Evolutionary conservation across 345 rosid species (phyloP).

Genomic region (Pistacia vera): DNA sequence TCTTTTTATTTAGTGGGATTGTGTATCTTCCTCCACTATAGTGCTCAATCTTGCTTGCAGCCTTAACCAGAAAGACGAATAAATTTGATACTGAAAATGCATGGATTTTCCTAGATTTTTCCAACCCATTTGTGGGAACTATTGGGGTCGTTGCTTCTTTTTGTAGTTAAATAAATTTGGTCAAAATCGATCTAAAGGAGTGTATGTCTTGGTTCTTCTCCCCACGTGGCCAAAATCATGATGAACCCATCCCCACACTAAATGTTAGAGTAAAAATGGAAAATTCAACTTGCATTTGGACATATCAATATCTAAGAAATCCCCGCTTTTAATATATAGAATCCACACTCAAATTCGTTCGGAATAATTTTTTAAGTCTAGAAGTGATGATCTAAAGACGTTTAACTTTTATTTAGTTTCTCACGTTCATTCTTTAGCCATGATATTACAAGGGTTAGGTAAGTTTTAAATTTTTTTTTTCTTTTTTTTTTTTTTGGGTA

Average conservation of each 20-base stretch:
- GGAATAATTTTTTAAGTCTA: too few relatives aligned
- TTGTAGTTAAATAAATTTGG: not conserved
- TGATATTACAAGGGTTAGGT: too few relatives aligned
- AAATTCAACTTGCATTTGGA: not conserved
- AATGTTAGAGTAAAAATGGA: not conserved
- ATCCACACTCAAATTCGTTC: too few relatives aligned
- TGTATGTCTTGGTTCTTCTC: not conserved
- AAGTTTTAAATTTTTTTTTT: too few relatives aligned
- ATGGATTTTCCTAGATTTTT: not conserved
- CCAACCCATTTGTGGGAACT: not conserved
- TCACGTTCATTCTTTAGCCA: too few relatives aligned
- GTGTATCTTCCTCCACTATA: not conserved
- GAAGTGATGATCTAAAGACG: too few relatives aligned
- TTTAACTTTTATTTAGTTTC: too few relatives aligned
- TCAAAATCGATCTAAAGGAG: not conserved
- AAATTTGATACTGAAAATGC: not conserved
- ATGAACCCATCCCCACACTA: constrained; percentile 3
- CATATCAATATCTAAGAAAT: too few relatives aligned
- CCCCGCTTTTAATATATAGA: too few relatives aligned
- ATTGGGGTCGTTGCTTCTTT: not conserved
- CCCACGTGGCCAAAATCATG: not conserved
- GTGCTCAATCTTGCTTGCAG: not conserved
- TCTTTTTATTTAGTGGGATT: not conserved
- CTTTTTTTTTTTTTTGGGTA: too few relatives aligned
- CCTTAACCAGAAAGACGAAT: not conserved